phyloP scores from a whole-genome alignment of 108 stramenopile genomes.

The Cyclotella cryptica region DNA sequence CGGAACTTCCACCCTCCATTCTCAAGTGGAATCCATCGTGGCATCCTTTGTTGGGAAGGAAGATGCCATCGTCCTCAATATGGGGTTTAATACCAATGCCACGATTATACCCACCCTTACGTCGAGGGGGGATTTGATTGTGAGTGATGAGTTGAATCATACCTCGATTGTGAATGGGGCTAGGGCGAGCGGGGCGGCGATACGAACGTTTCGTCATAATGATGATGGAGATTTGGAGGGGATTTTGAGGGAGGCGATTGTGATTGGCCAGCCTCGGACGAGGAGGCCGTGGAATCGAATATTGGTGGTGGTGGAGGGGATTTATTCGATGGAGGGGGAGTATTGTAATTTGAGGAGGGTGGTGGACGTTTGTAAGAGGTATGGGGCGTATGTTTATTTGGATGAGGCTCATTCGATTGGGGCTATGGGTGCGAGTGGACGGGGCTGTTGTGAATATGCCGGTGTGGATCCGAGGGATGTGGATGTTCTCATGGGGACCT shows the following conservation, averaged over 20 bases:
- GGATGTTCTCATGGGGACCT: constrained; percentile 99
- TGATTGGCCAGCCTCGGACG: constrained; percentile 93
- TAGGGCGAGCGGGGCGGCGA: constrained; percentile 93
- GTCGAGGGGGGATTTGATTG: constrained; percentile 85
- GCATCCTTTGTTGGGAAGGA: constrained; percentile 95
- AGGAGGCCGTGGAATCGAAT: constrained; percentile 98
- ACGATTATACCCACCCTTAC: constrained; percentile 95
- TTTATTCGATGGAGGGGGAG: constrained; percentile 99
- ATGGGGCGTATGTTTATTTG: constrained; percentile 93
- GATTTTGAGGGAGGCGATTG: constrained; percentile 94
- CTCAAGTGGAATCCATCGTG: constrained; percentile 89
- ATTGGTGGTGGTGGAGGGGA: constrained; percentile 98
- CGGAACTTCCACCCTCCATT: constrained; percentile 91
- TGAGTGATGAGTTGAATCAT: constrained; percentile 98
- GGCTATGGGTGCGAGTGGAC: constrained; percentile 96
- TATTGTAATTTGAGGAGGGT: constrained; percentile 93
- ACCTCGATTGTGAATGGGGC: constrained; percentile 98
- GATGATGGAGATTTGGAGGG: constrained; percentile 85
- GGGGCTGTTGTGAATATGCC: constrained; percentile 95
- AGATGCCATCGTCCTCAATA: constrained; percentile 94
- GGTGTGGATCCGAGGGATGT: constrained; percentile 97
- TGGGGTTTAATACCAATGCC: constrained; percentile 99
- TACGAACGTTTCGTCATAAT: constrained; percentile 98
- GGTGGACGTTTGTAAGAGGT: constrained; percentile 95
- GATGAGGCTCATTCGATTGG: constrained; percentile 99